phyloP scores from a whole-genome alignment of 139 green algal genomes.

The Chlorella vulgaris region DNA sequence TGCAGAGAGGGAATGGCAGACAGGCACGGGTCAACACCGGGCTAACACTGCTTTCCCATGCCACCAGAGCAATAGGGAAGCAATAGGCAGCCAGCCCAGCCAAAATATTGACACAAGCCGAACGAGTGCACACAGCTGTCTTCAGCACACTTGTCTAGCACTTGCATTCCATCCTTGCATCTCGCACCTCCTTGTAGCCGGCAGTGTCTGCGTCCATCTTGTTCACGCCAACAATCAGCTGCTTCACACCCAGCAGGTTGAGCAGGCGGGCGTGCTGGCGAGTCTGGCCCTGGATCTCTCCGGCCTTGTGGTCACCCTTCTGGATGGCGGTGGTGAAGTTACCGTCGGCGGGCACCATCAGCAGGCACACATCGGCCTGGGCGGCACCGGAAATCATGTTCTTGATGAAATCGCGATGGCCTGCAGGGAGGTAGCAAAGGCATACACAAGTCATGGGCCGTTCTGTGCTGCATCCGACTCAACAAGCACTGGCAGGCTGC shows the following conservation, averaged over 20 bases:
- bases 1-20: too few species aligned
- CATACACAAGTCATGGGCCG: not conserved
- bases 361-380: slow-evolving; percentile 92
- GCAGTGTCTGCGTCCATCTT: slow-evolving; percentile 97
- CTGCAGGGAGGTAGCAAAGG: slow-evolving; percentile 39
- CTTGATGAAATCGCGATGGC: slow-evolving; percentile 99
- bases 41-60: too few species aligned
- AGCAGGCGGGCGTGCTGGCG: slow-evolving; percentile 98
- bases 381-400: slow-evolving; percentile 99
- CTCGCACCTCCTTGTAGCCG: slow-evolving; percentile 89
- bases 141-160: too few species aligned
- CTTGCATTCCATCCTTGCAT: too few species aligned
- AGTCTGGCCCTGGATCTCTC: slow-evolving; percentile 98
- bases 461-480: not conserved
- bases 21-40: not conserved
- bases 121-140: too few species aligned
- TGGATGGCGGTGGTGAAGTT: slow-evolving; percentile 98
- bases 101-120: too few species aligned
- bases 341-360: slow-evolving; percentile 86
- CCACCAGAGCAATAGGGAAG: too few species aligned
- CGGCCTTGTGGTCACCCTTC: slow-evolving; percentile 97
- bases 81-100: too few species aligned
- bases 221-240: slow-evolving; percentile 95
- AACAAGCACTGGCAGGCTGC: not conserved
- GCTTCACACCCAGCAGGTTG: slow-evolving; percentile 97